Evolutionary conservation across 108 stramenopile species (phyloP).

Genomic region (Nannochloropsis salina): DNA sequence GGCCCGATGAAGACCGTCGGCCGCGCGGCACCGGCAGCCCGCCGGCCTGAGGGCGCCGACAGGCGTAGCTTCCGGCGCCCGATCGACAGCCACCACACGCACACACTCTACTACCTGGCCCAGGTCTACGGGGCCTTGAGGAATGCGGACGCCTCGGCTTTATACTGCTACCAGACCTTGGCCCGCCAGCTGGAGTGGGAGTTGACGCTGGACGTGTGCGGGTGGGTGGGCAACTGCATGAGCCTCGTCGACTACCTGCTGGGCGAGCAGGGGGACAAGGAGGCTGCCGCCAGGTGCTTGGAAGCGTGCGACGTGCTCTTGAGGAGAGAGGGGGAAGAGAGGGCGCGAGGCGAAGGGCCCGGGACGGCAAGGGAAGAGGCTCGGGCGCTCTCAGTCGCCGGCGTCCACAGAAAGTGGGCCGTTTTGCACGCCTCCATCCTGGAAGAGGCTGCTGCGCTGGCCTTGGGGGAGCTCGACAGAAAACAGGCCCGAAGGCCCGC

Average conservation of each 20-base stretch:
- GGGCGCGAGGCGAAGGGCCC: not conserved
- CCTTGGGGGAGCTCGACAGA: not conserved
- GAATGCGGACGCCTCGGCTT: not conserved
- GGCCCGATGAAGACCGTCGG: not conserved
- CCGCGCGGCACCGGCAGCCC: not conserved
- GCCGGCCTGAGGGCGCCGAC: not conserved
- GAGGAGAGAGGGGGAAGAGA: not conserved
- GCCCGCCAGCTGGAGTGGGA: not conserved
- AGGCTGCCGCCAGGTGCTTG: not conserved
- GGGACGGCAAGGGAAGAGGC: not conserved
- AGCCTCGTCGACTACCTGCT: not conserved
- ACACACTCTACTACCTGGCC: slow-evolving; percentile 38
- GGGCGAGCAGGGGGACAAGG: not conserved
- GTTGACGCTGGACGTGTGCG: not conserved
- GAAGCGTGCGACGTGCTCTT: not conserved
- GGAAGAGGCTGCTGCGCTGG: not conserved
- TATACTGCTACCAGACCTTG: not conserved
- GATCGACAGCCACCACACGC: slow-evolving; percentile 24
- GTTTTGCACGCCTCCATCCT: not conserved
- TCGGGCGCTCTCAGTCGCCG: not conserved
- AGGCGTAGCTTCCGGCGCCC: not conserved
- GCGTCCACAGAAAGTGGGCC: not conserved
- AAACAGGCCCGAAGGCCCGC: not conserved
- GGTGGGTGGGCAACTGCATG: slow-evolving; percentile 14
- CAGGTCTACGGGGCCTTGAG: slow-evolving; percentile 26